These are phyloP conservation scores for Neurospora intermedia DNA, from an alignment of 495 filamentous ascomycete species.

Conservation along the genomic window DNA sequence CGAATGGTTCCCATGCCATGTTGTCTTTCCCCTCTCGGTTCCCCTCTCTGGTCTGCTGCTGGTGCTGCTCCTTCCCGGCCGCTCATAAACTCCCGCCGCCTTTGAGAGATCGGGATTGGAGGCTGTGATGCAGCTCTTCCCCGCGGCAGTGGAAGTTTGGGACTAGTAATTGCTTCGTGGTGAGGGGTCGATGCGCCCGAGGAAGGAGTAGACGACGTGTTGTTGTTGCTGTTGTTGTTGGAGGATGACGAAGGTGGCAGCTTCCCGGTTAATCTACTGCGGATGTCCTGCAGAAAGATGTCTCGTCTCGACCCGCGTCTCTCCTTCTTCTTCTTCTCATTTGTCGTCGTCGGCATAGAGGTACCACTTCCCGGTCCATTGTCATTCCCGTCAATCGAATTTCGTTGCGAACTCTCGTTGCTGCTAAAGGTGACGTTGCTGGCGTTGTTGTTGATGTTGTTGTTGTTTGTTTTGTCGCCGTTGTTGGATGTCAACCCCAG, in stretches of 20 bases:
- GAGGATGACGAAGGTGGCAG: slow-evolving; percentile 1
- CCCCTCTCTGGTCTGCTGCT: not conserved
- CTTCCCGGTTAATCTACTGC: slow-evolving; percentile 18
- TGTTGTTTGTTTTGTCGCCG: not conserved
- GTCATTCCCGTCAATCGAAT: not conserved
- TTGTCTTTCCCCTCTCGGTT: not conserved
- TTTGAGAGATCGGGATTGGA: not conserved
- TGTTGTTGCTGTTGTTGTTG: not conserved
- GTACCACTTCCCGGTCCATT: not conserved
- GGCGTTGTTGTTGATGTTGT: slow-evolving; percentile 3
- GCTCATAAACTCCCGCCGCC: not conserved
- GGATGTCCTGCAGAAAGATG: slow-evolving; percentile 22
- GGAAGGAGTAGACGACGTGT: not conserved
- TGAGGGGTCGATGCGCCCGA: not conserved
- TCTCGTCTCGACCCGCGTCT: slow-evolving; percentile 25
- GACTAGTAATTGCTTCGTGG: not conserved
- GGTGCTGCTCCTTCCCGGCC: not conserved
- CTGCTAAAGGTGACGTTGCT: not conserved
- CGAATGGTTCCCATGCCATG: not conserved
- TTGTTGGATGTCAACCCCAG: not conserved
- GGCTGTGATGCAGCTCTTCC: slow-evolving; percentile 2
- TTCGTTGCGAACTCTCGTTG: not conserved
- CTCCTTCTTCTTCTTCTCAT: slow-evolving; percentile 19
- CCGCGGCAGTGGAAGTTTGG: not conserved
- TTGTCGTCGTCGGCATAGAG: not conserved